phyloP scores from a whole-genome alignment of 345 rosid genomes.

The Populus tremula region DNA sequence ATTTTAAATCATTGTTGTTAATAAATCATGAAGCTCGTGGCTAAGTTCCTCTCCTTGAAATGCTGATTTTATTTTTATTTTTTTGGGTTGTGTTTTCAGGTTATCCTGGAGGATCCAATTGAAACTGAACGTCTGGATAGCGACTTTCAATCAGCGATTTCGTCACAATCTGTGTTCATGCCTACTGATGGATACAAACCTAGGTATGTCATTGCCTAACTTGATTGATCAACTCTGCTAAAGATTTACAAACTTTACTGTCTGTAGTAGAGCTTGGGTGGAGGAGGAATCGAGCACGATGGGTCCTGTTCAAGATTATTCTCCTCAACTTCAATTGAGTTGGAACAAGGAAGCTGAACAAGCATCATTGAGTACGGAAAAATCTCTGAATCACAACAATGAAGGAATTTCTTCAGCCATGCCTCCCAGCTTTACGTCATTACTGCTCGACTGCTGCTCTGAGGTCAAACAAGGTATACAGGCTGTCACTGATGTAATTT shows the following conservation, averaged over 20 bases:
- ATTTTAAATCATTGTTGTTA: background rate
- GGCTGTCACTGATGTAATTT: background rate
- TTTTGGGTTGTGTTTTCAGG: constrained; percentile 36
- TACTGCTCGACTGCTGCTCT: constrained; percentile 53
- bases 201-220: constrained; percentile 35
- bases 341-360: constrained; percentile 41
- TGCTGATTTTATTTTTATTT: constrained; percentile 20
- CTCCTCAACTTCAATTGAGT: constrained; percentile 36
- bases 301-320: constrained; percentile 21
- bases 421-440: constrained; percentile 82
- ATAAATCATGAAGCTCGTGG: background rate
- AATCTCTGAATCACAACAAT: constrained; percentile 19
- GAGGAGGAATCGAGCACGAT: constrained; percentile 31
- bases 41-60: background rate
- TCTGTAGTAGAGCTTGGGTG: constrained; percentile 47
- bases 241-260: constrained; percentile 4
- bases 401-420: constrained; percentile 33
- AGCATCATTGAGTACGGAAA: constrained; percentile 26
- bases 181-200: constrained; percentile 27
- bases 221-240: background rate
- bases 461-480: constrained; percentile 48
- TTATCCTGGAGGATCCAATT: constrained; percentile 30
- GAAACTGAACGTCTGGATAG: constrained; percentile 34
- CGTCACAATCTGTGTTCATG: constrained; percentile 45
- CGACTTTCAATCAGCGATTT: constrained; percentile 45